Percentiles rank a stretch among this genome's conserved stretches.
Evolutionary conservation across 257 asterid genomes (phyloP).

Genomic region (Thymus mandschuricus): DNA sequence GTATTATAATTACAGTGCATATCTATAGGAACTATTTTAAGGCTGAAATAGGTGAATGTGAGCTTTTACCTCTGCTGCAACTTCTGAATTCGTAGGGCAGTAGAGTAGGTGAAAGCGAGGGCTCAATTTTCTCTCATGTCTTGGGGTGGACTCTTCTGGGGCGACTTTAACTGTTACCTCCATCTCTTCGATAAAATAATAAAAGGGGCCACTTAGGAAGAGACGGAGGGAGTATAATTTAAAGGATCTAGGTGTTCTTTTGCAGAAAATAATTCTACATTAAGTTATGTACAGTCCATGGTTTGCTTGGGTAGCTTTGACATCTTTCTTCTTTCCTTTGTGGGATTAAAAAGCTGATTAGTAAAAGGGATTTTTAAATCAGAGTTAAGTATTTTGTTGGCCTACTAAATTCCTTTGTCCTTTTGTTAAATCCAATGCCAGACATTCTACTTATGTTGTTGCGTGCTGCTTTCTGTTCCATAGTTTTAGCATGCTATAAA

Average conservation of each 20-base stretch:
- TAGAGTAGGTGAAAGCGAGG: conserved; percentile 13
- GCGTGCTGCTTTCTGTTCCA: background rate
- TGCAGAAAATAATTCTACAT: background rate
- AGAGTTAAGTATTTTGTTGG: background rate
- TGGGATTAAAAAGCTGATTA: conserved; percentile 11
- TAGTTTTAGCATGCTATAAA: conserved; percentile 11
- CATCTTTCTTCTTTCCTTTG: background rate
- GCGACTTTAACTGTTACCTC: background rate
- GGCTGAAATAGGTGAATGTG: conserved; percentile 5
- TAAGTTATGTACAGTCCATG: background rate
- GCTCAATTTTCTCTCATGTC: conserved; percentile 3
- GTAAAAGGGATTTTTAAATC: background rate
- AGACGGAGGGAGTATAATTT: background rate
- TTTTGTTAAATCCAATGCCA: conserved; percentile 3
- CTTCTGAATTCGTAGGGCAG: background rate
- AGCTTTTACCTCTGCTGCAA: conserved; percentile 15
- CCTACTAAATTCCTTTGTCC: background rate
- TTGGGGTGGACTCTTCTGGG: background rate
- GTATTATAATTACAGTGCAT: background rate
- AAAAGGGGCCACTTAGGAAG: too few species aligned
- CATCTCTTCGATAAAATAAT: too few species aligned
- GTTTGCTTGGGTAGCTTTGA: background rate
- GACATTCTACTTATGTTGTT: conserved; percentile 12
- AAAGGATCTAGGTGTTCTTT: background rate
- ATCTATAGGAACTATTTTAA: conserved; percentile 4